Conservation (phyloP, 208 protist species). For the Trypanosoma boissoni region DNA sequence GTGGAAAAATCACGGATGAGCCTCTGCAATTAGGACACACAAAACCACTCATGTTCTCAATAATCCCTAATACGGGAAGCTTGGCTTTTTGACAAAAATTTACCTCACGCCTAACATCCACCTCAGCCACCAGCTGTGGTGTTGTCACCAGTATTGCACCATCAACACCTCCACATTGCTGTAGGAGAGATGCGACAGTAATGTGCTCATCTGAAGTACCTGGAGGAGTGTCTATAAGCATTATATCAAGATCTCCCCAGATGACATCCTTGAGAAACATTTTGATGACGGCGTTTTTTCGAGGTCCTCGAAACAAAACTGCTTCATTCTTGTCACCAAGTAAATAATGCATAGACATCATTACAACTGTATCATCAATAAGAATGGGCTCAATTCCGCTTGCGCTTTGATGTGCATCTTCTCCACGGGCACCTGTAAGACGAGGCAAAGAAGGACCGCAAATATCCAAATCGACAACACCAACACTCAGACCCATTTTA, state of each 20-base stretch:
- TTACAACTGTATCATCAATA: constrained; percentile 94
- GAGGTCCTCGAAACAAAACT: constrained; percentile 98
- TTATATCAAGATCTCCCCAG: constrained; percentile 97
- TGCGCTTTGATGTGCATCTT: constrained; percentile 91
- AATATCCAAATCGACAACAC: constrained; percentile 99
- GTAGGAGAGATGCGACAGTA: constrained; percentile 92
- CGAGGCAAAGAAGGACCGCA: constrained; percentile 97
- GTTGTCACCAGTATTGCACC: constrained; percentile 97
- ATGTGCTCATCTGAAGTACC: constrained; percentile 99
- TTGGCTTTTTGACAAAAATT: constrained; percentile 98
- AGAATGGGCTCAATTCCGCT: constrained; percentile 95
- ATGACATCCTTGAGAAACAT: constrained; percentile 98
- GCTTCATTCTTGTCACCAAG: constrained; percentile 95
- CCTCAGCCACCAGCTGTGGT: constrained; percentile 97
- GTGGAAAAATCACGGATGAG: constrained; percentile 92
- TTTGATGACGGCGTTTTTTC: constrained; percentile 98
- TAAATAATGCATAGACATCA: constrained; percentile 99
- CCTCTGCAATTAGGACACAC: constrained; percentile 94
- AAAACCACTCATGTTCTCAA: constrained; percentile 99
- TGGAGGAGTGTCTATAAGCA: constrained; percentile 99
- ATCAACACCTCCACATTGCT: constrained; percentile 72
- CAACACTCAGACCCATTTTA: constrained; percentile 87
- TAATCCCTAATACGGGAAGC: constrained; percentile 96
- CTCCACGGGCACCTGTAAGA: constrained; percentile 76
- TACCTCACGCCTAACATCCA: constrained; percentile 98